Conservation (phyloP, 176 grass and related monocot genomes). For the Pharus latifolius region DNA sequence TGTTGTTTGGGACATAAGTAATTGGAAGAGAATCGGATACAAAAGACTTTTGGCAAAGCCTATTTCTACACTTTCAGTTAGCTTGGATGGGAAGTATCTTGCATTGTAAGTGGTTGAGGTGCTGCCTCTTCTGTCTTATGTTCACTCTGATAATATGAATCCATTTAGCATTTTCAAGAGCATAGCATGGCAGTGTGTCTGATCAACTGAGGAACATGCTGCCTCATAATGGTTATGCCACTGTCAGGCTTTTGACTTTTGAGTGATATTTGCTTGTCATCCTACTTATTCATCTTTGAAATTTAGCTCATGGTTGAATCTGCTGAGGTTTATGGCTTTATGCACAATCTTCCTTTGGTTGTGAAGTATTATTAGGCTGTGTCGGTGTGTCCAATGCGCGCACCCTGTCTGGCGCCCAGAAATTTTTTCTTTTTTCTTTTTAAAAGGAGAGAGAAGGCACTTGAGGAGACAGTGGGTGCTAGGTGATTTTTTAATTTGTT, state of each 20-base stretch:
- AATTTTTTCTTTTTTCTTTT: too few relatives aligned
- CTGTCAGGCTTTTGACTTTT: neutral
- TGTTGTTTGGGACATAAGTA: slow-evolving; percentile 68
- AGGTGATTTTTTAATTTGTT: too few relatives aligned
- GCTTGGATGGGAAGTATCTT: slow-evolving; percentile 90
- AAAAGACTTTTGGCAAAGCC: slow-evolving; percentile 60
- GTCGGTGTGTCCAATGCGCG: too few relatives aligned
- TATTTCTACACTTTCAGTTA: slow-evolving; percentile 66
- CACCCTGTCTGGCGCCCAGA: too few relatives aligned
- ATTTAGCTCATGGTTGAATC: neutral
- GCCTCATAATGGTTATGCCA: neutral
- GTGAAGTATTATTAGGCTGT: neutral
- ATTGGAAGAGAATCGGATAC: slow-evolving; percentile 84
- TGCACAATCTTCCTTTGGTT: neutral
- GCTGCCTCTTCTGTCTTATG: neutral
- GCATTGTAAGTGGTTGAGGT: slow-evolving; percentile 64
- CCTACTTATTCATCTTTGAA: neutral
- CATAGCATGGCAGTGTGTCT: neutral
- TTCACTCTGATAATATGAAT: neutral
- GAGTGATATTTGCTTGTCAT: neutral
- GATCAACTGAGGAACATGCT: neutral
- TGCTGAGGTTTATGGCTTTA: neutral
- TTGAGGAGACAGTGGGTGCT: too few relatives aligned
- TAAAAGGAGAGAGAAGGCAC: too few relatives aligned
- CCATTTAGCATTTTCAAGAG: neutral